Conservation (phyloP, 1,284 basidiomycete species). For the Porogramme epimiltina region DNA sequence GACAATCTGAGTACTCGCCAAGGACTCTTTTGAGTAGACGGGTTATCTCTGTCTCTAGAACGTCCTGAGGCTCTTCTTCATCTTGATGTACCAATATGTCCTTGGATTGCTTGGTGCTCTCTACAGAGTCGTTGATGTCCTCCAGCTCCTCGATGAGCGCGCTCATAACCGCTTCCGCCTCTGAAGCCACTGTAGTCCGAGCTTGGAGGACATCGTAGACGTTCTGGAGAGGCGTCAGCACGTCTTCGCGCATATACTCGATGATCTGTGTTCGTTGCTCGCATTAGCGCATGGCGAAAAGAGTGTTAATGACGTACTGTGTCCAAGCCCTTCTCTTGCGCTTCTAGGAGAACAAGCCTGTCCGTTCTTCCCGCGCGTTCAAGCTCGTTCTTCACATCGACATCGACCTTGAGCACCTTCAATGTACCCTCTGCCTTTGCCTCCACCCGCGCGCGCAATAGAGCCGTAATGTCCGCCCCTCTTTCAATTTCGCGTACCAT, state of each 20-base stretch:
- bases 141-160: constrained; percentile 32
- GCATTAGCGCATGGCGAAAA: background rate
- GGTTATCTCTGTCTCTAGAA: constrained; percentile 14
- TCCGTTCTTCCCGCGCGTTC: constrained; percentile 26
- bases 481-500: constrained; percentile 13
- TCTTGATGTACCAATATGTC: background rate
- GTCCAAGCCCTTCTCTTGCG: constrained; percentile 23
- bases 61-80: background rate
- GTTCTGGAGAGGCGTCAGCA: constrained; percentile 15
- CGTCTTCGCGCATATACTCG: constrained; percentile 7
- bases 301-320: constrained; percentile 10
- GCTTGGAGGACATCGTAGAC: constrained; percentile 11
- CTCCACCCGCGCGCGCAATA: background rate
- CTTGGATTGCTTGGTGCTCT: constrained; percentile 5
- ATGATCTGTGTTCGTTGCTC: constrained; percentile 16
- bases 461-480: background rate
- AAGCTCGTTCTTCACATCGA: constrained; percentile 20
- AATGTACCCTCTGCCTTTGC: background rate
- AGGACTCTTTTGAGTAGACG: constrained; percentile 19
- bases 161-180: constrained; percentile 26
- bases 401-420: background rate
- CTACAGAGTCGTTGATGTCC: constrained; percentile 28
- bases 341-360: constrained; percentile 20
- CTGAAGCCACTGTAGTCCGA: constrained; percentile 3
- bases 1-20: constrained; percentile 7